Base-by-base conservation (phyloP, 176 grass and related monocot genomes). In the Aegilops speltoides region DNA sequence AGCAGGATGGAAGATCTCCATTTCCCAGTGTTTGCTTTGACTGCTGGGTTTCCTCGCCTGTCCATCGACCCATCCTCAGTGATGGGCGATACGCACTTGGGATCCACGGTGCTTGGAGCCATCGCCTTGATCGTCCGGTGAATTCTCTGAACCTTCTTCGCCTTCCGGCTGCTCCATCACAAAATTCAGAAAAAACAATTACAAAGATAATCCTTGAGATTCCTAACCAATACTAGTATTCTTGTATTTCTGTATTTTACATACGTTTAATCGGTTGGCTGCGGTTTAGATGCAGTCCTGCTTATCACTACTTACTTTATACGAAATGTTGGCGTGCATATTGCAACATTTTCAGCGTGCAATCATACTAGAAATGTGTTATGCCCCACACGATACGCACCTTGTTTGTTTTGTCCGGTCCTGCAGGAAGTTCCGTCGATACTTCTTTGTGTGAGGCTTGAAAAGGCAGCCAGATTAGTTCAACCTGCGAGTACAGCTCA, bases 1-100 rank as follows among this genome's bases (percentile, higher is more conserved):
- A 97, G 73, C 4, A 97, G 69, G 22, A 83, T 50, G 45, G 92
- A 82, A 32, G 90, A 91, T 78, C 50, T 92, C 95, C 95, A 97
- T 32, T 79, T 79, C 79, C 95, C 95, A 59, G 92, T 91, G 1
- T 13, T 84, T 88, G 73, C 63, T 85, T 72, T 97, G 36, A 94
- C 69, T 20, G 90, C 92, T 8, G 90, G 86, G 14, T 87, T 93
- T 48, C 95, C 95, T 54, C 76, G 89, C 15, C 92, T 73, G 67
- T 97, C 92, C 83, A 88, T 63, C 10, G 95, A 97, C 25, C 90
- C 92, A 88, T 97, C 95, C 41, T 87, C 84, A 75, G 95, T 95
- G 80, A 82, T 60, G 60, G 41, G 86, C 22, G 92, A 88, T 17
- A 67, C 67, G 74, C 69, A 40, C 14, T 85, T 84, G 41, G 77